phyloP scores from a whole-genome alignment of 1,139 yeast genomes.

The Chernovozyma aurita region DNA sequence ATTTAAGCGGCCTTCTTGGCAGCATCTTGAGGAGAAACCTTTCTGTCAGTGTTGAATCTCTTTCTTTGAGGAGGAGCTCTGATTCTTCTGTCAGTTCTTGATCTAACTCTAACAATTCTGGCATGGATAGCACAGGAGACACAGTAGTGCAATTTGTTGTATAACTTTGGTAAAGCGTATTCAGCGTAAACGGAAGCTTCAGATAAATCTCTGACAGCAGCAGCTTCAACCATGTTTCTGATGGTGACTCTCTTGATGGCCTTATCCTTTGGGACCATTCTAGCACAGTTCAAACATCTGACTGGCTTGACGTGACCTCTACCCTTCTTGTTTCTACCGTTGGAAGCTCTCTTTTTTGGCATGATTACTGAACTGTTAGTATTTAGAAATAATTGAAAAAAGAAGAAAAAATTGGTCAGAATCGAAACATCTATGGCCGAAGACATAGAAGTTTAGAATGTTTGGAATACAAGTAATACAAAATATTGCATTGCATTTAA shows the following conservation, averaged over 20 bases:
- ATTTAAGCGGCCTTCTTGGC: conserved; percentile 74
- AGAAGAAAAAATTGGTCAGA: neutral
- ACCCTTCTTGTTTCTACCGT: conserved; percentile 99
- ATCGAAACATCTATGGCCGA: too few relatives aligned
- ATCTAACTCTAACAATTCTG: conserved; percentile 99
- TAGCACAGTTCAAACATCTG: conserved; percentile 99
- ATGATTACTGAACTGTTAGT: conserved; percentile 49
- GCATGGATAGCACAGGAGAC: conserved; percentile 99
- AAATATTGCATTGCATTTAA: too few relatives aligned
- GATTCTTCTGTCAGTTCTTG: conserved; percentile 96
- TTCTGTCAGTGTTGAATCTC: conserved; percentile 96
- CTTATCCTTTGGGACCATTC: conserved; percentile 99
- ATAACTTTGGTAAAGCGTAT: conserved; percentile 98
- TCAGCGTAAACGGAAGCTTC: conserved; percentile 99
- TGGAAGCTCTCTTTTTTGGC: conserved; percentile 99
- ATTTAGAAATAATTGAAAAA: conserved; percentile 4
- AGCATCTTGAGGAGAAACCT: conserved; percentile 96
- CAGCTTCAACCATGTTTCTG: conserved; percentile 99
- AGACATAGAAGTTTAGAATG: too few relatives aligned
- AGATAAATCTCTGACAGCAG: conserved; percentile 99
- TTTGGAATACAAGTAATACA: too few relatives aligned
- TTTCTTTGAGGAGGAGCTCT: conserved; percentile 99
- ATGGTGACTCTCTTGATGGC: conserved; percentile 99
- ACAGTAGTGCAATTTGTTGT: conserved; percentile 99
- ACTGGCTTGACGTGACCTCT: conserved; percentile 99